Evolutionary conservation across 805 yeast genomes (phyloP), one percentile per base, ranked within the genome.

Genomic region (Ogataea pilisensis): DNA sequence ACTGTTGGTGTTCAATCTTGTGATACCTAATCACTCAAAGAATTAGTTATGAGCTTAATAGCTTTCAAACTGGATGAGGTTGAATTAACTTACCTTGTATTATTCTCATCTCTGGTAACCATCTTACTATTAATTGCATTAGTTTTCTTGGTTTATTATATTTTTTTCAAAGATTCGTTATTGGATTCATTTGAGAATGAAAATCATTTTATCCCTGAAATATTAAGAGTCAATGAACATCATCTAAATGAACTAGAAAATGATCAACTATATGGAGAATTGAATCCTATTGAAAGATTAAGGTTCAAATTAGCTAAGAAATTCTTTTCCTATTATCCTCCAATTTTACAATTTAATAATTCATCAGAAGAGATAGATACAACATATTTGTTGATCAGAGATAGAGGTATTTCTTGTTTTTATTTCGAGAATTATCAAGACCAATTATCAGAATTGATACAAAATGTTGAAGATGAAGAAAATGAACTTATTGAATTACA

Each of bases 401-500:
- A 65, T 39, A 41, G 69, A 27, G 69, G 69, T 8, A 61, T 65
- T 24, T 48, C 46, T 27, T 48, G 59, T 9, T 65, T 61, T 43
- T 55, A 56, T 34, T 64, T 65, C 37, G 57, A 53, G 16, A 53
- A 51, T 18, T 64, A 58, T 41, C 46, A 50, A 28, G 65, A 63
- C 29, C 67, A 62, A 34, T 42, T 61, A 8, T 41, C 49, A 2
- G 56, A 50, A 8, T 25, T 61, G 30, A 44, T 54, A 18, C 51
- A 49, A 20, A 34, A 42, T 14, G 35, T 48, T 12, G 43, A 42
- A 36, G 51, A 54, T 31, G 53, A 45, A 21, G 50, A 52, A 32
- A 13, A 19, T 17, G 26, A 18, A 27, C 29, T 27, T 9, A 5
- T 27, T 9, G 29, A 27, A 5, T 13, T 8, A n/a, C 13, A 27